Evolutionary conservation across 805 yeast genomes (phyloP).

Genomic region (baker's yeast (Saccharomyces cerevisiae)): DNA sequence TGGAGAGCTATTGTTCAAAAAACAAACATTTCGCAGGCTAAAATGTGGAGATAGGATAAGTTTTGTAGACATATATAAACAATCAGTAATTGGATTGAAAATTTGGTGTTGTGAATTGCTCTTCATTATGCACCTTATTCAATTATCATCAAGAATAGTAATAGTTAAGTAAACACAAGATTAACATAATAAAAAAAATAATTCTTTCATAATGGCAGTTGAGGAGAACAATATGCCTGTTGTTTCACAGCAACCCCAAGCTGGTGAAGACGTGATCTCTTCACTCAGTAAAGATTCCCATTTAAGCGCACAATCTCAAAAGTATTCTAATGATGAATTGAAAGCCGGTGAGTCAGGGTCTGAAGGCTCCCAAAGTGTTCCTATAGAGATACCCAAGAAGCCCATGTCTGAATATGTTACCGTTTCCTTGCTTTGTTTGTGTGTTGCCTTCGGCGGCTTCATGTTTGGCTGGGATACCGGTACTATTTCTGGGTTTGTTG

Average conservation of each 20-base stretch:
- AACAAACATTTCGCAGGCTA: neutral
- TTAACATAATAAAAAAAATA: too few species aligned
- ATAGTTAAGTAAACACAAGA: too few species aligned
- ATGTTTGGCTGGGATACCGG: constrained; percentile 76
- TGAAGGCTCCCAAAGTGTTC: neutral
- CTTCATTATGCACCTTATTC: neutral
- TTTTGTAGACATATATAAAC: neutral
- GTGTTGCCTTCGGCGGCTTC: constrained; percentile 17
- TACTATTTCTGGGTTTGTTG: constrained; percentile 61
- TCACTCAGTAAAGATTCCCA: constrained; percentile 6
- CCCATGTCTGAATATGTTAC: constrained; percentile 23
- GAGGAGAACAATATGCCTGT: neutral
- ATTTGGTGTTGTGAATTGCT: too few species aligned
- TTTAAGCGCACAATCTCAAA: constrained; percentile 19
- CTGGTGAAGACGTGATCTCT: neutral
- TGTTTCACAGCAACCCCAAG: neutral
- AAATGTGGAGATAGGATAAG: neutral
- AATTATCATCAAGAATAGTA: neutral
- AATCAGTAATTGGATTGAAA: neutral
- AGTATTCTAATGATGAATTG: constrained; percentile 18
- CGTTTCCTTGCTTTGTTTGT: constrained; percentile 19
- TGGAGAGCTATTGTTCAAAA: neutral
- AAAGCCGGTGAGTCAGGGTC: constrained; percentile 7
- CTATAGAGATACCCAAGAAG: constrained; percentile 14
- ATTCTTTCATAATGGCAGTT: neutral